Conservation (phyloP, 208 protist species). For the Novymonas esmeraldas region DNA sequence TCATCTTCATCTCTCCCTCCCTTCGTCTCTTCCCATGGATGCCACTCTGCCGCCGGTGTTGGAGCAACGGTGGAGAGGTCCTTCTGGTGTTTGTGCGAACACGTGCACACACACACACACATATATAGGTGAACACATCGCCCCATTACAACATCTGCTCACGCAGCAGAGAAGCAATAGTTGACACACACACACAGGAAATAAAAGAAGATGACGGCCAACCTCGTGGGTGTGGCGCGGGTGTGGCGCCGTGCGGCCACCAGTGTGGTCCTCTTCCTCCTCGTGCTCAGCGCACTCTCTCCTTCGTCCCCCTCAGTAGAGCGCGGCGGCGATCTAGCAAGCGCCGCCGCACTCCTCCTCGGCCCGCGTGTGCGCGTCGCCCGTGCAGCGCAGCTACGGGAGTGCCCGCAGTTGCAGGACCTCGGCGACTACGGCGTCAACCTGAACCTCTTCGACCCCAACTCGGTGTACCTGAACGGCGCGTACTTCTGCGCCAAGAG, state of each 20-base stretch:
- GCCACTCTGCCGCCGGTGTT: too few relatives aligned
- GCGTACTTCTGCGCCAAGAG: slow-evolving; percentile 39
- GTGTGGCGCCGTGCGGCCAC: neutral
- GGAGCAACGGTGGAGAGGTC: too few relatives aligned
- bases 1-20: too few relatives aligned
- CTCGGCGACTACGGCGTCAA: slow-evolving; percentile 26
- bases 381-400: neutral
- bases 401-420: slow-evolving; percentile 23
- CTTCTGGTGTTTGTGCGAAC: neutral
- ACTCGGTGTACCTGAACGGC: slow-evolving; percentile 15
- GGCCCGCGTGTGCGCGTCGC: neutral
- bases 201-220: neutral
- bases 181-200: too few relatives aligned
- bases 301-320: neutral
- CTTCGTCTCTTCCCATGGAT: too few relatives aligned
- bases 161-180: too few relatives aligned
- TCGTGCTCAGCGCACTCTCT: neutral
- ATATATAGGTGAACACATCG: neutral
- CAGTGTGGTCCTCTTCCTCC: neutral
- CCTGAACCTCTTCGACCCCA: slow-evolving; percentile 4
- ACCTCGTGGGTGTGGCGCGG: neutral
- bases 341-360: too few relatives aligned
- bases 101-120: neutral
- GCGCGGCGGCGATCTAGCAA: too few relatives aligned
- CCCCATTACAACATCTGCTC: too few relatives aligned